Conservation (phyloP, 2,329 filamentous ascomycete genomes). For the Venturia nashicola region DNA sequence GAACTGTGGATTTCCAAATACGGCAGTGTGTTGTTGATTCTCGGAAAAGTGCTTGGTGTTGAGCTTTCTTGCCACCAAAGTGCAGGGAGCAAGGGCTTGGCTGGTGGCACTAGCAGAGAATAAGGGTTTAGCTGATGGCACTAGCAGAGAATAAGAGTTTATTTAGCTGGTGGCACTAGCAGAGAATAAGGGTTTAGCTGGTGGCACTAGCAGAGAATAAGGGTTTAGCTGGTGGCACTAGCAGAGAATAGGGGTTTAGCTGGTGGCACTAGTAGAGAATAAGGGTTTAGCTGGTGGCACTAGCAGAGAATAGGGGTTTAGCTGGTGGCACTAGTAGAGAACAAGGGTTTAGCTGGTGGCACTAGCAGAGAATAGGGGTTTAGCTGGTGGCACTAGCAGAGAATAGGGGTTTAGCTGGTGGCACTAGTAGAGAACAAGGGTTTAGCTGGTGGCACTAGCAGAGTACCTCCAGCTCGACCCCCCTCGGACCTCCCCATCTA, state of each 20-base stretch:
- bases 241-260: background rate
- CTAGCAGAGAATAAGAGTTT: too few species aligned
- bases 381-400: background rate
- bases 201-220: background rate
- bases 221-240: too few species aligned
- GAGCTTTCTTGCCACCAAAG: background rate
- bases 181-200: background rate
- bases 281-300: too few species aligned
- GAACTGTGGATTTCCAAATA: background rate
- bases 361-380: background rate
- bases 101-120: too few species aligned
- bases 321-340: background rate
- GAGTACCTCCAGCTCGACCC: background rate
- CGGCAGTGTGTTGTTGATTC: background rate
- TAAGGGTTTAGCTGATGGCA: too few species aligned
- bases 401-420: too few species aligned
- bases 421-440: background rate
- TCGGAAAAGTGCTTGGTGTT: background rate
- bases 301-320: background rate
- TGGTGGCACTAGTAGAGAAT: too few species aligned
- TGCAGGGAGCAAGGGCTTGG: background rate
- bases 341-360: too few species aligned
- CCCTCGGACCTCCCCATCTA: too few species aligned
- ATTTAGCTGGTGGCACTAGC: too few species aligned
- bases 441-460: too few species aligned